Base-by-base conservation (phyloP, 257 asterid species). In the Echites panduratus region DNA sequence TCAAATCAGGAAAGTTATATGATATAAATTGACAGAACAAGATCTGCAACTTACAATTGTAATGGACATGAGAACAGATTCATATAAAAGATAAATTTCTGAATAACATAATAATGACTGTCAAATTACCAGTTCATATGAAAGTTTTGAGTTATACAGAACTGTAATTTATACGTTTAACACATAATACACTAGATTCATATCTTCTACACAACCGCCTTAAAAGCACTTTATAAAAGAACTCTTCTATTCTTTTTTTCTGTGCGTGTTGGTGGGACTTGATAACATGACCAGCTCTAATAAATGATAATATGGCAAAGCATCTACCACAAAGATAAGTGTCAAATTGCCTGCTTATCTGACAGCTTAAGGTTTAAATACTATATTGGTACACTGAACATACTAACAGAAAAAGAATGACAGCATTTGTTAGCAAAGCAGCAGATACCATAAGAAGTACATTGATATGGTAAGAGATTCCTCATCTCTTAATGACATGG, bases 1-100 rank as follows among this genome's bases (percentile, higher is more conserved):
- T 47, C 47, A 84, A 41, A 65, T 63, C 48, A 64, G 68, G 27
- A 75, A 66, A 76, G 35, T 45, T 24, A 67, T 19, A 66, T 35
- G 47, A 1, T 35, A 19, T 40, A 8, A 32, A 4, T 7, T 7
- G 27, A 63, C 16, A 63, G 38, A 63, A 63, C 48, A 19, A 38
- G 68, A 63, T 63, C 48, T 2, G 4, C 4, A 35, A 17, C 38
- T 5, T 10, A 16, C 24, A 62, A 27, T 62, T 14, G 9, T 1
- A 7, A 14, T 27, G n/a, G 19, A 61, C 41, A 61, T 5, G 7
- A 63, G n/a, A 35, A 35, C 27, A 17, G 45, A 38, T 38, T 2
- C 14, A 35, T 38, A 1, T 63, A 1, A 6, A n/a, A n/a, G n/a
- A n/a, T n/a, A n/a, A n/a, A n/a, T n/a, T n/a, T n/a, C n/a, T 8